Base-by-base conservation (phyloP, 129 eudicot genomes). In the Flaveria trinervia region DNA sequence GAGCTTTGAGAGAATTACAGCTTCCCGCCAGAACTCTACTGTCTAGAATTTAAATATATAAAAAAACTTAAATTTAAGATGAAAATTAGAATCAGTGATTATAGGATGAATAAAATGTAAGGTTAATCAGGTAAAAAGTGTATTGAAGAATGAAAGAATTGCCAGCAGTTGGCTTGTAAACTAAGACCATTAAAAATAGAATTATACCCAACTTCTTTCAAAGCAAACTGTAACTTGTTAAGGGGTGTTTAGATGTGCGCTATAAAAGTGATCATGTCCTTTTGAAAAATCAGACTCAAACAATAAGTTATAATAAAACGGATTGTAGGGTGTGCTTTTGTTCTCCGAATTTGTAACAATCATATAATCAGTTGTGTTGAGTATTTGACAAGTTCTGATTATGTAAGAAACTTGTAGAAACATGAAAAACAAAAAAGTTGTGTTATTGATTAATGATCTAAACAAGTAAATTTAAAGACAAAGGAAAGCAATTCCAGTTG, bases 1-100 rank as follows among this genome's bases (percentile, higher is more conserved):
- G 73, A 93, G 96, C 85, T 90, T 90, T 68, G 98, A 88, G 22
- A 86, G 86, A 78, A 90, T 93, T 44, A 85, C 97, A 76, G 98
- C 97, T 82, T 93, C 98, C 41, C 89, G 86, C 98, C 98, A 93
- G 80, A 93, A 90, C 74, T 93, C 97, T 52, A 83, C 44, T 13
- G 89, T 87, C 98, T 93, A 77, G 64, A 84, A 78, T 28, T 64
- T n/a, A 18, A 51, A 14, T 14, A 81, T 44, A 7, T 28, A 45
- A 25, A 76, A 25, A 20, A 20, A 20, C 22, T 20, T 49, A 18
- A 33, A 44, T 18, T 14, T 45, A 81, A 70, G 65, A 56, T 67
- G 26, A 22, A 72, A 28, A 65, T 6, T n/a, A 7, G 30, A 71
- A 25, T 9, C n/a, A 43, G 46, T 45, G 43, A 71, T 60, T 70